phyloP scores from a whole-genome alignment of 75 land plant species.

The Pinus taeda region DNA sequence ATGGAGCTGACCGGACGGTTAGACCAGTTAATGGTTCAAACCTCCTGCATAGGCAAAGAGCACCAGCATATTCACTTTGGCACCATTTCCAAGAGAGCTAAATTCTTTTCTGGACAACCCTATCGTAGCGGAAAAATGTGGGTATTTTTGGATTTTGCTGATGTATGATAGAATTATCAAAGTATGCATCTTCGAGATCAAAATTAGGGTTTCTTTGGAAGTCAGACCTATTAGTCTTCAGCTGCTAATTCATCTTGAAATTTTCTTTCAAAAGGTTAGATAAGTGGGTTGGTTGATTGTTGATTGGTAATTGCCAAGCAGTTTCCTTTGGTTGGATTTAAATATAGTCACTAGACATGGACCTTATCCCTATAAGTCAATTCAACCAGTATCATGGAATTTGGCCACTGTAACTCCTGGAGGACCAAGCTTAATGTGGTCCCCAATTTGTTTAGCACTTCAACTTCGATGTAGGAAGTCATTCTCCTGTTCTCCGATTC shows the following conservation, averaged over 20 bases:
- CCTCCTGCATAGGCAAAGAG: no score
- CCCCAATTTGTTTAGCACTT: background rate
- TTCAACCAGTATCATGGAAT: background rate
- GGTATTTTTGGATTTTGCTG: no score
- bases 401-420: background rate
- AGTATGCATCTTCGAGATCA: background rate
- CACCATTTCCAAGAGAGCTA: no score
- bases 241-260: background rate
- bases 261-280: background rate
- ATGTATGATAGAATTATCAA: background rate
- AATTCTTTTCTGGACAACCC: no score
- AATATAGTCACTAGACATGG: background rate
- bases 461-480: background rate
- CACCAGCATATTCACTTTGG: no score
- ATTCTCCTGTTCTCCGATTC: background rate
- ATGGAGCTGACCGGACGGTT: no score
- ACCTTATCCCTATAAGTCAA: background rate
- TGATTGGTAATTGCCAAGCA: slow-evolving; percentile 4
- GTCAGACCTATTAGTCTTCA: background rate
- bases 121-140: no score
- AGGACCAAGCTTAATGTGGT: background rate
- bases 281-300: slow-evolving; percentile 2
- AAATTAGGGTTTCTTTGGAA: background rate
- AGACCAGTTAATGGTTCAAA: no score
- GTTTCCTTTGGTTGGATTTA: background rate